phyloP scores from a whole-genome alignment of 176 grass and related monocot genomes.

The Miscanthus lutarioriparius region DNA sequence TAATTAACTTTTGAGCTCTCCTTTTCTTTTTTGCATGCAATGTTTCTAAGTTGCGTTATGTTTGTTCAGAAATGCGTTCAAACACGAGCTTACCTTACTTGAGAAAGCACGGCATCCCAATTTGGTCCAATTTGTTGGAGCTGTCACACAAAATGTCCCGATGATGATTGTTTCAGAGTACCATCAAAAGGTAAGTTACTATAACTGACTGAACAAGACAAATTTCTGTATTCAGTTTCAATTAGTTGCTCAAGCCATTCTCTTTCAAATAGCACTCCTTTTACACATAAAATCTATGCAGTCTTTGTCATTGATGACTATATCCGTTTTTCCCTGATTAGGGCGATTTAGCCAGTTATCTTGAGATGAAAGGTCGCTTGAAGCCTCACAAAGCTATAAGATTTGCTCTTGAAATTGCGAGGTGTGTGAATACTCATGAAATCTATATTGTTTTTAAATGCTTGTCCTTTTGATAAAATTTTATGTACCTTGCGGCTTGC shows the following conservation, averaged over 20 bases:
- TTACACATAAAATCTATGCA: slow-evolving; percentile 9
- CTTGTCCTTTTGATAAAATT: slow-evolving; percentile 16
- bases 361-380: slow-evolving; percentile 71
- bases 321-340: slow-evolving; percentile 33
- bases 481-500: slow-evolving; percentile 9
- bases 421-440: slow-evolving; percentile 45
- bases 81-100: slow-evolving; percentile 83
- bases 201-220: background rate
- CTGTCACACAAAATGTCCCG: slow-evolving; percentile 90
- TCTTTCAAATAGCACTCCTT: background rate
- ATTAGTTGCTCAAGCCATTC: background rate
- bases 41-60: slow-evolving; percentile 16
- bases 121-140: slow-evolving; percentile 97
- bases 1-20: background rate
- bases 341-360: slow-evolving; percentile 88
- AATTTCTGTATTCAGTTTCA: background rate
- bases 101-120: slow-evolving; percentile 93
- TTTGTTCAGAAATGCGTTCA: slow-evolving; percentile 83
- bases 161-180: slow-evolving; percentile 99
- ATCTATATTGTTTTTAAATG: slow-evolving; percentile 13
- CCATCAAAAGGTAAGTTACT: slow-evolving; percentile 71
- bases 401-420: slow-evolving; percentile 93
- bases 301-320: slow-evolving; percentile 16
- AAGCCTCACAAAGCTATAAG: slow-evolving; percentile 68
- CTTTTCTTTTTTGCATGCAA: slow-evolving; percentile 20